phyloP scores from a whole-genome alignment of 2,329 filamentous ascomycete species.

The Cladosporium oxysporum region DNA sequence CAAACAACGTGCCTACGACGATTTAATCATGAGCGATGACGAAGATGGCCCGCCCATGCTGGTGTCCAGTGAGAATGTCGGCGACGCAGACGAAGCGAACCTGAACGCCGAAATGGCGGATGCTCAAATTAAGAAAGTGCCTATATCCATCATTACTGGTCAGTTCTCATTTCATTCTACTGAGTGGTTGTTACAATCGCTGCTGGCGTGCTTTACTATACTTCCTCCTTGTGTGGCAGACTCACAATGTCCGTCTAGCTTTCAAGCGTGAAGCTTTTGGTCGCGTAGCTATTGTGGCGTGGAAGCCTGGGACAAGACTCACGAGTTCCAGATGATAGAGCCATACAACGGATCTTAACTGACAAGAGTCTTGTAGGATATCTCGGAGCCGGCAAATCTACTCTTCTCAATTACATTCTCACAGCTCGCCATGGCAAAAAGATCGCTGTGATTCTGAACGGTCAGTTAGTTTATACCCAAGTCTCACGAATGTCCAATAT shows the following conservation, averaged over 20 bases:
- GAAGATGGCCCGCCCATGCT: conserved; percentile 65
- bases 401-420: conserved; percentile 91
- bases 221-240: not conserved
- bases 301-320: not conserved
- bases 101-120: conserved; percentile 50
- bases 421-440: conserved; percentile 96
- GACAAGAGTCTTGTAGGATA: conserved; percentile 63
- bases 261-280: too few relatives aligned
- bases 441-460: conserved; percentile 96
- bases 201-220: not conserved
- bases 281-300: not conserved
- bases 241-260: not conserved
- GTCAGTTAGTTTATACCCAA: conserved; percentile 41
- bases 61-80: conserved; percentile 51
- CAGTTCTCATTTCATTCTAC: conserved; percentile 27
- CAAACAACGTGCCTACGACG: not conserved
- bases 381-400: conserved; percentile 93
- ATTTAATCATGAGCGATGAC: conserved; percentile 42
- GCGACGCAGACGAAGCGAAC: conserved; percentile 30
- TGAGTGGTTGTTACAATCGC: not conserved
- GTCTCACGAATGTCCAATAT: not conserved
- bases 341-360: not conserved
- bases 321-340: not conserved
- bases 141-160: conserved; percentile 84
- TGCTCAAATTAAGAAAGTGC: conserved; percentile 63